These are phyloP conservation scores for Mimosa bimucronata DNA, from an alignment of 306 rosid genomes.

Conservation along the genomic window DNA sequence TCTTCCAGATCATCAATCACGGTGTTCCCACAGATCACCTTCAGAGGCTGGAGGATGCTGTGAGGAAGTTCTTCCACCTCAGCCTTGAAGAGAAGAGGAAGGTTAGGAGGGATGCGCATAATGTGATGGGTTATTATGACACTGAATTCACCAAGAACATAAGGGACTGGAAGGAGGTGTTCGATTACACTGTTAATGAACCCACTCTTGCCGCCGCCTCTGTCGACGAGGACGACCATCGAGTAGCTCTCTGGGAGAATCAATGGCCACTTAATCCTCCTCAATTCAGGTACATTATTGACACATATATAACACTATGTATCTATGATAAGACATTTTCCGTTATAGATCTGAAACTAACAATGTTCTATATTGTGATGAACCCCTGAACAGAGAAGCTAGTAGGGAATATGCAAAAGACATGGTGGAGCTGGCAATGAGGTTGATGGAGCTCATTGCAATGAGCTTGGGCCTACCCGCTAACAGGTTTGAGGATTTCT, in stretches of 20 bases:
- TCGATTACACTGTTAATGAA: conserved; percentile 41
- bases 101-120: not conserved
- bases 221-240: not conserved
- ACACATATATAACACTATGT: no score
- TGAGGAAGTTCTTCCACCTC: not conserved
- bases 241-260: conserved; percentile 29
- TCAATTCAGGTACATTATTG: conserved; percentile 56
- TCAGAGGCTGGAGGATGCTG: not conserved
- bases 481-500: conserved; percentile 48
- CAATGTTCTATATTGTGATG: not conserved
- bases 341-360: not conserved
- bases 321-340: not conserved
- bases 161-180: conserved; percentile 70
- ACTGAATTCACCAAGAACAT: conserved; percentile 59
- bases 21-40: not conserved
- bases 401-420: conserved; percentile 61
- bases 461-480: conserved; percentile 62
- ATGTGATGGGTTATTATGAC: conserved; percentile 47
- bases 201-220: conserved; percentile 47
- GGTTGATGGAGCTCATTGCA: conserved; percentile 60
- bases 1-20: conserved; percentile 38
- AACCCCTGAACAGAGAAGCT: conserved; percentile 47
- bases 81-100: conserved; percentile 6
- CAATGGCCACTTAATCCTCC: conserved; percentile 74
- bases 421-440: conserved; percentile 66